Evolutionary conservation across 192 early-diverging fungal species (phyloP).

Genomic region (Spizellomyces sp.): DNA sequence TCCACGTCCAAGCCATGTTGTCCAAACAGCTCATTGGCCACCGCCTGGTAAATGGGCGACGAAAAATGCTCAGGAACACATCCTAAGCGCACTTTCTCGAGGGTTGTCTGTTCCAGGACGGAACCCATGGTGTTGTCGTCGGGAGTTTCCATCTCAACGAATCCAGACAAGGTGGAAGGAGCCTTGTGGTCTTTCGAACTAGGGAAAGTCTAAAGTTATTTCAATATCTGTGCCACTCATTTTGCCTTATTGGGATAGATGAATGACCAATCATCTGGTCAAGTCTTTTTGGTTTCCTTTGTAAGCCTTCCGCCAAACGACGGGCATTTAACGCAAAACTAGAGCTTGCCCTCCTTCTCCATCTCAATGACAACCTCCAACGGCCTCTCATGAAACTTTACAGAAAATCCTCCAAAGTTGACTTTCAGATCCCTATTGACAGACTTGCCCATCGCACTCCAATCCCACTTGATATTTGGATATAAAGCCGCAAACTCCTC

Average conservation of each 20-base stretch:
- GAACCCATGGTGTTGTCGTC: too few species aligned
- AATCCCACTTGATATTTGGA: constrained; percentile 19
- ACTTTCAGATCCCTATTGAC: constrained; percentile 31
- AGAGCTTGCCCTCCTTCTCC: constrained; percentile 13
- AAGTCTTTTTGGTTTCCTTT: too few species aligned
- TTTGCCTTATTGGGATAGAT: too few species aligned
- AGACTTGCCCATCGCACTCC: constrained; percentile 17
- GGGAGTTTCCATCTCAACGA: too few species aligned
- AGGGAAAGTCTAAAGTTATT: too few species aligned
- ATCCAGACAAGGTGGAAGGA: too few species aligned
- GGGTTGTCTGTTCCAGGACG: constrained; percentile 1
- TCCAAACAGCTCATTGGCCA: constrained; percentile 14
- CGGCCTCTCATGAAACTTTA: constrained; percentile 37
- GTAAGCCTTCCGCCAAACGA: too few species aligned
- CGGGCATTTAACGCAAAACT: too few species aligned
- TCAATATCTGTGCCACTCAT: too few species aligned
- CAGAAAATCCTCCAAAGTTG: constrained; percentile 24
- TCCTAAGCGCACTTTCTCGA: constrained; percentile 37
- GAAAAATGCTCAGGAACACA: constrained; percentile 62
- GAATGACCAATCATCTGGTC: too few species aligned
- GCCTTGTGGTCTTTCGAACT: too few species aligned
- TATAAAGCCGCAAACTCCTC: constrained; percentile 25
- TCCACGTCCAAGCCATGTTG: constrained; percentile 25
- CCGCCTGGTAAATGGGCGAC: constrained; percentile 44
- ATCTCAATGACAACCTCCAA: constrained; percentile 40